Evolutionary conservation across 768 basidiomycete species (phyloP), one percentile per base, ranked within the genome.

Genomic region (Suillus americanus): DNA sequence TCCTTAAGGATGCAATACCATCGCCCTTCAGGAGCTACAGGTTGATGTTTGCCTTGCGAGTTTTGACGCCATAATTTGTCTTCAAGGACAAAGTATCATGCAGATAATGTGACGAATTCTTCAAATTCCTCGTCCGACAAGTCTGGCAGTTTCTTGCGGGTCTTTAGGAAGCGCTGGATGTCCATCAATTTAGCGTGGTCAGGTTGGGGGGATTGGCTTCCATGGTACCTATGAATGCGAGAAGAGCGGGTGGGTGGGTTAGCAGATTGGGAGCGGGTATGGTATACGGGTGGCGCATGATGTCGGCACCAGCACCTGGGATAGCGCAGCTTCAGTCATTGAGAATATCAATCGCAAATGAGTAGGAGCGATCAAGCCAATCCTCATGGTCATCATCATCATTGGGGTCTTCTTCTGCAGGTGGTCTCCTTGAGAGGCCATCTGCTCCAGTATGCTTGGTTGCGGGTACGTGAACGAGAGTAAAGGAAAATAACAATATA

Each of bases 401-500:
- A 0, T 5, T 3, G 0, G 46, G 46, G 3, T 48, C 46, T 2
- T 12, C 12, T 0, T 23, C 23, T 0, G 23, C 10, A 0, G 0
- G 23, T 2, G 23, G 46, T 23, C 46, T 48, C 46, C 46, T 48
- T 48, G 46, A 48, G 46, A 48, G 46, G 63, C 40, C 0, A 54
- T 61, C 10, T 62, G 56, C 2, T 28, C 63, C 25, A 0, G n/a
- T 6, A 2, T 48, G 46, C 5, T 48, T 48, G 0, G 46, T 25
- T 0, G 71, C 74, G 0, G 78, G 72, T 1, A 78, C 65, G 50
- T 79, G 78, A 0, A 66, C 61, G 0, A 78, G 66, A 0, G 62
- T 54, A 63, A 79, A 79, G 14, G 70, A 54, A 63, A 79, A 76
- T 16, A 69, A 61, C 2, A 70, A 57, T 10, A 77, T 76, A 23